Evolutionary conservation across 1,284 basidiomycete genomes (phyloP).

Genomic region (Sanghuangporus baumii): DNA sequence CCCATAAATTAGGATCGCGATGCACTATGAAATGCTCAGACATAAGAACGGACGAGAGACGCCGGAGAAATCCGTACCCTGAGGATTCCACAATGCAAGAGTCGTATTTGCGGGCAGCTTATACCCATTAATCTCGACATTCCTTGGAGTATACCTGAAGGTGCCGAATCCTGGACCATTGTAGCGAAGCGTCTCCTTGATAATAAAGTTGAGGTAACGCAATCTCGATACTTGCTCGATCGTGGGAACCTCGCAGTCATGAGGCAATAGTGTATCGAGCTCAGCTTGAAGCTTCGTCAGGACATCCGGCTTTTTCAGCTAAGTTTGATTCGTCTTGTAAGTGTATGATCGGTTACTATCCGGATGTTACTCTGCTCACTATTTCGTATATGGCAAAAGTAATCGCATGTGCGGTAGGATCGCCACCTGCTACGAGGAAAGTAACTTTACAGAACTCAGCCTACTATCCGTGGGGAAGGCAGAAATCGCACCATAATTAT

Average conservation of each 20-base stretch:
- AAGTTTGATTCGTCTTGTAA: not conserved
- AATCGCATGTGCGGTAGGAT: not conserved
- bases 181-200: not conserved
- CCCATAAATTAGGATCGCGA: not conserved
- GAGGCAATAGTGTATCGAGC: not conserved
- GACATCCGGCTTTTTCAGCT: not conserved
- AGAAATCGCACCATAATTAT: not conserved
- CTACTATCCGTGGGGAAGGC: not conserved
- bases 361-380: not conserved
- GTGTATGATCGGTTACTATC: not conserved
- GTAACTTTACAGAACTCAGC: not conserved
- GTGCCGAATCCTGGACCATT: not conserved
- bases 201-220: not conserved
- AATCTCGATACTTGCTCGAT: not conserved
- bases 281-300: not conserved
- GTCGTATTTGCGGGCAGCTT: not conserved
- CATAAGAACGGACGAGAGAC: not conserved
- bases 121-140: not conserved
- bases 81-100: slow-evolving; percentile 1
- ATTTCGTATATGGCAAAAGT: not conserved
- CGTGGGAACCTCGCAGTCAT: not conserved
- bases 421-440: not conserved
- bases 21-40: not conserved
- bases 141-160: not conserved
- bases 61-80: not conserved